Evolutionary conservation across 1,284 basidiomycete species (phyloP), one percentile per base, ranked within the genome.

Genomic region (Limonomyces culmigenus): DNA sequence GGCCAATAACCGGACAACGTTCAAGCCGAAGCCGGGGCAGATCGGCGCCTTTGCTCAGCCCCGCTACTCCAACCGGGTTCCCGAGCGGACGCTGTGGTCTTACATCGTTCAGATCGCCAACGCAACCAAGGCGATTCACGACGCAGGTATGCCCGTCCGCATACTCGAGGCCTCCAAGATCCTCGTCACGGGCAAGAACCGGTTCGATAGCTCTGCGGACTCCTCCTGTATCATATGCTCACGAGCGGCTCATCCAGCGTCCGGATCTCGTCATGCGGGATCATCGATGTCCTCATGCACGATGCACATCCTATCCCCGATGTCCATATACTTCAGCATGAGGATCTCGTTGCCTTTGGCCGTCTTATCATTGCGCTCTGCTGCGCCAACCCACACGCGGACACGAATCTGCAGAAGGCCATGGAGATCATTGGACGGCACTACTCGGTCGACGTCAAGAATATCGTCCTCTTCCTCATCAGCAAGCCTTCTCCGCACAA

Each of bases 51-150:
- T n/a, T n/a, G n/a, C n/a, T n/a, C n/a, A n/a, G n/a, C n/a, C n/a
- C n/a, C n/a, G n/a, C n/a, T n/a, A 32, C 23, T 8, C 23, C 8
- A 27, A n/a, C 23, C 58, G 56, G 4, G 59, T 87, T 19, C 67
- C 81, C 0, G 95, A 99, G 54, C 65, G 77, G n/a, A 74, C 79
- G 0, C 53, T 99, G 10, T 99, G 95, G 93, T 84, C 81, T 13
- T 98, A 93, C 50, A 72, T 95, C 35, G 72, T 88, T 23, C 93
- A 99, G 55, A 73, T 98, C 37, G 78, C 83, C 2, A 79, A 73
- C 43, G 91, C 86, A 0, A 71, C 98, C 52, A 89, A 83, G 53
- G 71, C 69, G 19, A 76, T 87, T 1, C 95, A 98, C 51, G 78
- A 77, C 32, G 70, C 69, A 1, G 85, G 87, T 0, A 60, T 91